Percentiles rank a stretch among this genome's conserved stretches.
phyloP scores from a whole-genome alignment of 768 basidiomycete species.

The Leccinum incarnatum region DNA sequence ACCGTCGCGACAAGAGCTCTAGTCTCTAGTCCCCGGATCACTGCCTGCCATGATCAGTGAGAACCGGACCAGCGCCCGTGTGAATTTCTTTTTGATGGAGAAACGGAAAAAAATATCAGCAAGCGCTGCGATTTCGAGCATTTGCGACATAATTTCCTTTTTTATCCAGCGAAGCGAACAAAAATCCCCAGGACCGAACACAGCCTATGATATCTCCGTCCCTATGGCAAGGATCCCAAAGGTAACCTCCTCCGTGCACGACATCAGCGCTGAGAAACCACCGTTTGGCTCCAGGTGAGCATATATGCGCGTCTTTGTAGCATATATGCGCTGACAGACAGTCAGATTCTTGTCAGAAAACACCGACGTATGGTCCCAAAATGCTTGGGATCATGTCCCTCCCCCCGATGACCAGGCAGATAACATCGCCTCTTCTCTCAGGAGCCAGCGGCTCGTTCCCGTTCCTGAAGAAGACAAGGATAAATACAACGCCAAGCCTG shows the following conservation, averaged over 20 bases:
- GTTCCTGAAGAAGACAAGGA: conserved; percentile 71
- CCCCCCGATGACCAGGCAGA: conserved; percentile 78
- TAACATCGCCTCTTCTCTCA: conserved; percentile 66
- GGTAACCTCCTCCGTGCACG: conserved; percentile 63
- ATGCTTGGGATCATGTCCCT: conserved; percentile 91
- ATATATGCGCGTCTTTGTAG: not conserved
- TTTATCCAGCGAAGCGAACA: not conserved
- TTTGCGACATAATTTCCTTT: not conserved
- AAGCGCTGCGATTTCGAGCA: too few relatives aligned
- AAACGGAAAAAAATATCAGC: too few relatives aligned
- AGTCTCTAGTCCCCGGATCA: not conserved
- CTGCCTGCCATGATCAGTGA: not conserved
- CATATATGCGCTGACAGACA: conserved; percentile 1
- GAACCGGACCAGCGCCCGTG: too few relatives aligned
- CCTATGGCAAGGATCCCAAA: conserved; percentile 27
- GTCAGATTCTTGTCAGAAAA: conserved; percentile 67
- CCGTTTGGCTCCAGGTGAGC: conserved; percentile 70
- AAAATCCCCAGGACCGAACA: too few relatives aligned
- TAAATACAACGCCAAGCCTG: conserved; percentile 71
- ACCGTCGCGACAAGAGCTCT: not conserved
- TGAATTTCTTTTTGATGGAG: too few relatives aligned
- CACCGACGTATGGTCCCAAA: conserved; percentile 78
- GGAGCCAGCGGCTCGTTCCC: conserved; percentile 66
- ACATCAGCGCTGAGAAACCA: conserved; percentile 51
- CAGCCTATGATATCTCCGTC: too few relatives aligned